A percentile compares a stretch with the other conserved stretches of the same genome.
Evolutionary conservation across 768 basidiomycete species (phyloP).

Genomic region (Lentinula raphanica): DNA sequence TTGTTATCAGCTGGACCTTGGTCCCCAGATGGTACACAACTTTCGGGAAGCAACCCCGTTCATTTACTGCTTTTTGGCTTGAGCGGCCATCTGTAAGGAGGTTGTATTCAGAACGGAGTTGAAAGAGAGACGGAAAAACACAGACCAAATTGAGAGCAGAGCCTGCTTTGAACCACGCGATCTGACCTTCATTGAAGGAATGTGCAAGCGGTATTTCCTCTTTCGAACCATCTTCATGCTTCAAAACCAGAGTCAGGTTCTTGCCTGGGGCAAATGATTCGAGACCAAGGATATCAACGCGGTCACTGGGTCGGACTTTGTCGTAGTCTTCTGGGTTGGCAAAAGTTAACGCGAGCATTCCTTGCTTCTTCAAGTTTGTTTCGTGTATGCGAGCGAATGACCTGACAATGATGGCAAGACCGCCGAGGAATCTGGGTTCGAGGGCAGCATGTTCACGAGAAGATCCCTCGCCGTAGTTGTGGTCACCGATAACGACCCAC

Average conservation of each 20-base stretch:
- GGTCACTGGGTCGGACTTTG: constrained; percentile 82
- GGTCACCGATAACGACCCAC: constrained; percentile 97
- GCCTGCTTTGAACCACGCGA: constrained; percentile 98
- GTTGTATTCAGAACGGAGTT: too few relatives aligned
- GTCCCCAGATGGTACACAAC: too few relatives aligned
- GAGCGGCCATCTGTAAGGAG: constrained; percentile 73
- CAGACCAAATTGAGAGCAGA: constrained; percentile 84
- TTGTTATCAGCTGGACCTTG: too few relatives aligned
- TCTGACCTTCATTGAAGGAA: constrained; percentile 96
- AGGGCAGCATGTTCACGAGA: constrained; percentile 97
- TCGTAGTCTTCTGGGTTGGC: constrained; percentile 91
- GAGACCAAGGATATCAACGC: constrained; percentile 84
- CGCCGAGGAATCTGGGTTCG: constrained; percentile 92
- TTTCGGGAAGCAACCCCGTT: too few relatives aligned
- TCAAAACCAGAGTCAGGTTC: constrained; percentile 76
- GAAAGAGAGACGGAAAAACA: constrained; percentile 6
- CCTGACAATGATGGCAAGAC: constrained; percentile 91
- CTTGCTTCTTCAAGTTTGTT: constrained; percentile 99
- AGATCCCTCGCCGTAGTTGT: constrained; percentile 97
- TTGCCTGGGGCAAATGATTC: constrained; percentile 88
- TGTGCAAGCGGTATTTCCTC: constrained; percentile 82
- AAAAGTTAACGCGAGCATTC: constrained; percentile 96
- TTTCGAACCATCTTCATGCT: constrained; percentile 76
- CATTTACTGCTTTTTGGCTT: constrained; percentile 40
- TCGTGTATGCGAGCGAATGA: constrained; percentile 98